Percentiles rank a stretch among this genome's conserved stretches.
Evolutionary conservation across 2,329 filamentous ascomycete genomes (phyloP).

Genomic region (Fusarium pininemorale): DNA sequence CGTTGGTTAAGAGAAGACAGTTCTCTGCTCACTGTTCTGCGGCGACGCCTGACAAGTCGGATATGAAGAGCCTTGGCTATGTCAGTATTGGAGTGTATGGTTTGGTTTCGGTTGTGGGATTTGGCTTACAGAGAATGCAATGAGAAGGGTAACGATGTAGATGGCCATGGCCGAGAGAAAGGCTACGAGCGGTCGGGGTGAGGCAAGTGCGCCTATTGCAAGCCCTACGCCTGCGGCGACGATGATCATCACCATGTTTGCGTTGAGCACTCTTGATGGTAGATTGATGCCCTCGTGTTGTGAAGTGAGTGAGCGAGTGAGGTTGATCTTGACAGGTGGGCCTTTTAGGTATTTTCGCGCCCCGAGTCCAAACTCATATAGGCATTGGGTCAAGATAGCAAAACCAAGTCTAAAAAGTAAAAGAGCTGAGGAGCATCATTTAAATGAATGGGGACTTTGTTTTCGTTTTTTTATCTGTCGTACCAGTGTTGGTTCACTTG

Average conservation of each 20-base stretch:
- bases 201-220: not conserved
- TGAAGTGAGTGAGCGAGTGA: not conserved
- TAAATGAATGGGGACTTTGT: not conserved
- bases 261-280: not conserved
- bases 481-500: too few relatives aligned
- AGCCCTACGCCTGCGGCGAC: not conserved
- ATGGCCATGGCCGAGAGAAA: constrained; percentile 29
- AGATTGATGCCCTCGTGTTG: not conserved
- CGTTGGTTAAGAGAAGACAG: not conserved
- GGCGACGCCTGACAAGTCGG: constrained; percentile 39
- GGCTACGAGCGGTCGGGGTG: constrained; percentile 7
- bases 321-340: not conserved
- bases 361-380: not conserved
- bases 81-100: not conserved
- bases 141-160: constrained; percentile 33
- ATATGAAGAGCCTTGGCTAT: constrained; percentile 43
- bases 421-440: not conserved
- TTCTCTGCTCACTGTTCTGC: constrained; percentile 28
- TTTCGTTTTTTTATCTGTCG: accelerated
- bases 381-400: not conserved
- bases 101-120: not conserved
- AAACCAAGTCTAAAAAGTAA: not conserved
- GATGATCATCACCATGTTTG: not conserved
- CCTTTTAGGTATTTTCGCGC: not conserved
- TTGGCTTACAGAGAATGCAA: constrained; percentile 46